Base-by-base conservation (phyloP, 208 protist species). In the Blechomonas ayalai region DNA sequence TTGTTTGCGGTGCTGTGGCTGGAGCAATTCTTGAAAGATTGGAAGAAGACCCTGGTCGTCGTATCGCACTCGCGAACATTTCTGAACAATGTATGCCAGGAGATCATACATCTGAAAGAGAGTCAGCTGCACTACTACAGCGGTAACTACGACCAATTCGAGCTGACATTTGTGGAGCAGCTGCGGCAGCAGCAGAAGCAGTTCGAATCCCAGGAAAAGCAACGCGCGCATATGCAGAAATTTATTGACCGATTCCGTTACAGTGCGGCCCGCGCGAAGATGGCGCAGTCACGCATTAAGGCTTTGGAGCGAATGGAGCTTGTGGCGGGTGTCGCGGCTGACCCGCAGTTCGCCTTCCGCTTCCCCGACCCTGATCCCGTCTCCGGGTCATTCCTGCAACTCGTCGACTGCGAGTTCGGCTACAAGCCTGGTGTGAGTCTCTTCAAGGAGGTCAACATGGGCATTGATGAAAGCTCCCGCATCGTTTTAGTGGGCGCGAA, bases 51-150 rank as follows among this genome's bases (percentile, higher is more conserved):
- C 32, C 71, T 99, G 5, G 65, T 99, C 1, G 81, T 99, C 2
- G 97, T 99, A 5, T 98, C 96, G 29, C 97, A 99, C 82, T 96
- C 95, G 46, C 83, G 96, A 18, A 86, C 84, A 10, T 99, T 99
- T 55, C 67, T 99, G 0, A 97, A 98, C 70, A 80, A 78, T 31
- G 95, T 99, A 8, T 95, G 89, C 52, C 76, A 79, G n/a, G 82
- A 98, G 66, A 82, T 97, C 40, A 88, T 97, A 42, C 83, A 96
- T 59, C 73, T 97, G 2, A 53, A 81, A 3, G 74, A 88, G 18
- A 71, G 67, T 37, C 69, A 89, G 38, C 73, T 97, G 37, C 34
- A 70, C 26, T 95, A 95, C 63, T 97, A 92, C 66, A 93, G 73
- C 9, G 95, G 95, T 41, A 94, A 97, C 75, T 98, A 97, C 67